Conservation (phyloP, 805 yeast species). For the Cyberlindnera japonica region DNA sequence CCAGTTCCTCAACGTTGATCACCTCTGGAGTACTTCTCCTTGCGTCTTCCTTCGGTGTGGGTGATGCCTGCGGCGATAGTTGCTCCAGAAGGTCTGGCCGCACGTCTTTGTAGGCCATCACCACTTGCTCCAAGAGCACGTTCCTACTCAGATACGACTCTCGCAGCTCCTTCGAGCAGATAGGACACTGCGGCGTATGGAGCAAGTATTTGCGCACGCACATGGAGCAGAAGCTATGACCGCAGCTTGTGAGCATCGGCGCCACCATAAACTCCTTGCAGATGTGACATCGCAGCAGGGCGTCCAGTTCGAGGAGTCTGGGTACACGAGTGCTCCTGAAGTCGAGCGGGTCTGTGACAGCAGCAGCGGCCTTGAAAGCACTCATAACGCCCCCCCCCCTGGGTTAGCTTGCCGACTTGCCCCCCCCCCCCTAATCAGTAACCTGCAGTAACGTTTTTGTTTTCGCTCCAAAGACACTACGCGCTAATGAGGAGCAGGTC, state of each 20-base stretch:
- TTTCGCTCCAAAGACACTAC: too few relatives aligned
- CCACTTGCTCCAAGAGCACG: conserved; percentile 67
- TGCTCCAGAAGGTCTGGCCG: conserved; percentile 37
- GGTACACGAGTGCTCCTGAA: conserved; percentile 59
- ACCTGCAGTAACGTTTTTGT: too few relatives aligned
- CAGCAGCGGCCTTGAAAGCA: conserved; percentile 4
- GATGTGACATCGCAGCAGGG: conserved; percentile 75
- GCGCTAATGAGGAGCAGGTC: too few relatives aligned
- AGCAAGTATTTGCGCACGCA: conserved; percentile 74
- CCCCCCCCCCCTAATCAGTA: too few relatives aligned
- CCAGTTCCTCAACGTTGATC: conserved; percentile 24
- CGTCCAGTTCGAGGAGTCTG: conserved; percentile 55
- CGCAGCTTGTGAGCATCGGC: conserved; percentile 82
- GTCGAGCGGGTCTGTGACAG: conserved; percentile 66
- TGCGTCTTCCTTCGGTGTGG: not conserved
- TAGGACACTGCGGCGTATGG: conserved; percentile 64
- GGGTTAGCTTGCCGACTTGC: too few relatives aligned
- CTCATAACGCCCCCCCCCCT: too few relatives aligned
- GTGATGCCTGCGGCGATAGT: conserved; percentile 17
- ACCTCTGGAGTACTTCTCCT: conserved; percentile 17
- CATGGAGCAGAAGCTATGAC: conserved; percentile 84
- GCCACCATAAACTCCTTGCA: conserved; percentile 80
- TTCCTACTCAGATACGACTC: conserved; percentile 69
- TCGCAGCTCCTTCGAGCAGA: conserved; percentile 66
- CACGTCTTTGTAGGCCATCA: conserved; percentile 44